These are phyloP conservation scores for Leishmania martiniquensis DNA, from an alignment of 208 protist genomes.

Conservation along the genomic window DNA sequence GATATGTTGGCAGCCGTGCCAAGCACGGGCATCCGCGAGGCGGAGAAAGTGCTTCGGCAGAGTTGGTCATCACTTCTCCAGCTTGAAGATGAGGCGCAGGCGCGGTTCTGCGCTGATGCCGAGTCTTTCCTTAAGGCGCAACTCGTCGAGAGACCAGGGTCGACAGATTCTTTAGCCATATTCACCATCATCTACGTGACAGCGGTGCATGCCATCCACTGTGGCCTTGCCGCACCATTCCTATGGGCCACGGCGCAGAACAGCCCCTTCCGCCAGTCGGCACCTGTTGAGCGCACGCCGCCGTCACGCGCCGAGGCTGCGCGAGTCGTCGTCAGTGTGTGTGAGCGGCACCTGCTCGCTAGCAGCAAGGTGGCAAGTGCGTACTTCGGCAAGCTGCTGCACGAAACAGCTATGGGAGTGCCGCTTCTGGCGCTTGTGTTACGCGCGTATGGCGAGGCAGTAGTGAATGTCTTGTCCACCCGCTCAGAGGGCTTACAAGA, in stretches of 20 bases:
- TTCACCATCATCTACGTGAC: slow-evolving; percentile 15
- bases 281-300: not conserved
- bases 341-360: slow-evolving; percentile 26
- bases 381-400: slow-evolving; percentile 21
- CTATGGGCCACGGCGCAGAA: slow-evolving; percentile 9
- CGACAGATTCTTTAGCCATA: not conserved
- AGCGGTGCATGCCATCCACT: slow-evolving; percentile 20
- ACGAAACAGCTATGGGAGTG: slow-evolving; percentile 29
- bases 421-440: slow-evolving; percentile 48
- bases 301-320: slow-evolving; percentile 3
- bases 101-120: not conserved
- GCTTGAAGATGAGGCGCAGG: not conserved
- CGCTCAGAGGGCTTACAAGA: not conserved
- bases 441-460: slow-evolving; percentile 46
- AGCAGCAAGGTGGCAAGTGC: not conserved
- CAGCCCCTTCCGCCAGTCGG: slow-evolving; percentile 13
- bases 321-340: slow-evolving; percentile 5
- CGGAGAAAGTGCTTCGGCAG: not conserved
- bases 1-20: not conserved
- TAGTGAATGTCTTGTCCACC: slow-evolving; percentile 9
- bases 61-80: slow-evolving; percentile 1
- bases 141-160: not conserved
- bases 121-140: slow-evolving; percentile 3
- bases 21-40: not conserved
- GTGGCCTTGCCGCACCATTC: slow-evolving; percentile 16